Conservation (phyloP, 1,139 yeast species). For the Sugiyamaella sp. region DNA sequence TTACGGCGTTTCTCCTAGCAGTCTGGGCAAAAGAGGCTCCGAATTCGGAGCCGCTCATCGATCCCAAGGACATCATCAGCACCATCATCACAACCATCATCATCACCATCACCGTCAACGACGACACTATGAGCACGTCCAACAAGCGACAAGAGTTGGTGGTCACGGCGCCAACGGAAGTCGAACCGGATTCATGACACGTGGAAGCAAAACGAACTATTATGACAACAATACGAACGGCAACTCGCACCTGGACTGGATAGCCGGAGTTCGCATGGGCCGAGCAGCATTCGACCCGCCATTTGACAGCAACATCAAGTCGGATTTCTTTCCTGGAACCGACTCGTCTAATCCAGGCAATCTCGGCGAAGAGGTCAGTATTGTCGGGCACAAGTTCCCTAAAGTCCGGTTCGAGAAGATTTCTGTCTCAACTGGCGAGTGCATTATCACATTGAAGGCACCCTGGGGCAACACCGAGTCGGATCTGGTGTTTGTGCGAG, state of each 20-base stretch:
- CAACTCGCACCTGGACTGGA: constrained; percentile 82
- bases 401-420: constrained; percentile 83
- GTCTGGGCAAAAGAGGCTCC: constrained; percentile 13
- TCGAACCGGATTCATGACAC: constrained; percentile 14
- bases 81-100: neutral
- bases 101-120: constrained; percentile 14
- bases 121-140: neutral
- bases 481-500: constrained; percentile 67
- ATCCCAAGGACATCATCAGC: neutral
- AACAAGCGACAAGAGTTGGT: constrained; percentile 16
- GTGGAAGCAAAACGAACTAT: constrained; percentile 8
- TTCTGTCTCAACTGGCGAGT: constrained; percentile 81
- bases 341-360: constrained; percentile 61
- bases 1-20: constrained; percentile 15
- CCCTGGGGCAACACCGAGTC: constrained; percentile 62
- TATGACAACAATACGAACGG: constrained; percentile 28
- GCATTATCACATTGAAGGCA: constrained; percentile 75
- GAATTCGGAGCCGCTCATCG: neutral
- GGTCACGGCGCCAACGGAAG: neutral
- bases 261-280: constrained; percentile 86
- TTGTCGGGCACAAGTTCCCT: constrained; percentile 89
- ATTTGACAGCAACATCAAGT: constrained; percentile 31
- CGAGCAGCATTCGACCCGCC: constrained; percentile 49
- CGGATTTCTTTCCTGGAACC: constrained; percentile 33
- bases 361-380: constrained; percentile 87